Evolutionary conservation across 306 rosid genomes (phyloP).

Genomic region (Cucurbita argyrosperma): DNA sequence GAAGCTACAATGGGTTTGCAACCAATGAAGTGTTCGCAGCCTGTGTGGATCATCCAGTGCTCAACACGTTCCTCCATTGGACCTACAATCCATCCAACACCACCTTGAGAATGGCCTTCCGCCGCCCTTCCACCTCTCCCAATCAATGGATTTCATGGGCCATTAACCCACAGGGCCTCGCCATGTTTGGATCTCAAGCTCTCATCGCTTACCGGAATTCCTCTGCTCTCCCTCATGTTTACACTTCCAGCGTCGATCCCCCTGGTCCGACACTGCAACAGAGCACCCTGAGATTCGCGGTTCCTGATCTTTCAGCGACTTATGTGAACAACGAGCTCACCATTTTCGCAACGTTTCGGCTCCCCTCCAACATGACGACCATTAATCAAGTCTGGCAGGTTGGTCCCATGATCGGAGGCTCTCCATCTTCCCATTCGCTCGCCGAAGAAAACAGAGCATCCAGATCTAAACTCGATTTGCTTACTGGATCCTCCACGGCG

Average conservation of each 20-base stretch:
- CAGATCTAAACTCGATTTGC: background rate
- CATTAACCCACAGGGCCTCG: background rate
- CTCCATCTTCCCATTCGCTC: background rate
- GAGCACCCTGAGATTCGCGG: background rate
- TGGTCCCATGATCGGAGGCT: background rate
- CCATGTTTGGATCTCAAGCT: constrained; percentile 7
- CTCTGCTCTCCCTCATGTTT: background rate
- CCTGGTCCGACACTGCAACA: background rate
- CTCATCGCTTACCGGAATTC: constrained; percentile 8
- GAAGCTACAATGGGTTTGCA: background rate
- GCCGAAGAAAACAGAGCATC: background rate
- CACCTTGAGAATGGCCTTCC: constrained; percentile 1
- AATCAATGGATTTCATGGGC: constrained; percentile 14
- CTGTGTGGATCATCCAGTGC: constrained; percentile 7
- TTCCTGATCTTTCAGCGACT: background rate
- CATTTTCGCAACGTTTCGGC: background rate
- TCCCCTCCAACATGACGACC: background rate
- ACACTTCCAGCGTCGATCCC: background rate
- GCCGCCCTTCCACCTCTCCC: background rate
- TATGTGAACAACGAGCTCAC: background rate
- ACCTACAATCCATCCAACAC: background rate
- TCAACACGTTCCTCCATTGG: constrained; percentile 14
- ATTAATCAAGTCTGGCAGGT: constrained; percentile 14
- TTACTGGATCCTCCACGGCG: background rate
- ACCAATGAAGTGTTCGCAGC: background rate